Evolutionary conservation across 164 flowering plant species (phyloP), one percentile per base, ranked within the genome.

Genomic region (Aristolochia fimbriata): DNA sequence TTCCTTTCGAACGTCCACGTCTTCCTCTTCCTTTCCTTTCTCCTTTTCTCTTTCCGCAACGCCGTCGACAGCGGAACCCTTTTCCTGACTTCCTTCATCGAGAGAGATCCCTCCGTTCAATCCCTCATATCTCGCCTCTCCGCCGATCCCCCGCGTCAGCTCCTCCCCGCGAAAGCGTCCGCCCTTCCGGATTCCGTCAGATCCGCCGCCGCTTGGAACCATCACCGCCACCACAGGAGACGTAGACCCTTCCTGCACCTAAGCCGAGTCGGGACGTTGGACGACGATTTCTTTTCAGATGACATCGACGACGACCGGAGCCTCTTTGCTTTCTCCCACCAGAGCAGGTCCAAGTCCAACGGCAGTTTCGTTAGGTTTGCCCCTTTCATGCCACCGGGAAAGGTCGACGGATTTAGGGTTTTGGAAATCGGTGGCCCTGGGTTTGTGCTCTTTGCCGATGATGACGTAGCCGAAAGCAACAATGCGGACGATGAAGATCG

Each of bases 241-340:
- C 81, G 31, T 22, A 61, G 68, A 10, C 82, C 91, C 16, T 87
- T 93, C 58, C 84, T 90, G 54, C 96, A 86, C 55, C 81, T 93
- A 62, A 81, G 84, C 57, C 88, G 92, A 13, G 83, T 86, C 50
- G 96, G 96, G 9, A 85, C 90, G 60, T 77, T 91, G 9, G 96
- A 85, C 57, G 91, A 91, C 15, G 99, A 86, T 50, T 83, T 90
- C 83, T 88, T 88, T 70, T 83, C 96, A 51, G 82, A 76, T 0
- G 93, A 85, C 31, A 83, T 82, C 4, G 81, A 80, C 19, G 72
- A 69, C 17, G 80, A 71, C 19, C 71, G 76, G n/a, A 60, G 72
- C 59, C 69, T 15, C 58, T 75, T 74, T 33, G 77, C 81, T 61
- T 78, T 41, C 68, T 74, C 16, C n/a, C 37, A 8, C 37, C 57